Base-by-base conservation (phyloP, 2,329 filamentous ascomycete species). In the Hirsutella thompsonii region DNA sequence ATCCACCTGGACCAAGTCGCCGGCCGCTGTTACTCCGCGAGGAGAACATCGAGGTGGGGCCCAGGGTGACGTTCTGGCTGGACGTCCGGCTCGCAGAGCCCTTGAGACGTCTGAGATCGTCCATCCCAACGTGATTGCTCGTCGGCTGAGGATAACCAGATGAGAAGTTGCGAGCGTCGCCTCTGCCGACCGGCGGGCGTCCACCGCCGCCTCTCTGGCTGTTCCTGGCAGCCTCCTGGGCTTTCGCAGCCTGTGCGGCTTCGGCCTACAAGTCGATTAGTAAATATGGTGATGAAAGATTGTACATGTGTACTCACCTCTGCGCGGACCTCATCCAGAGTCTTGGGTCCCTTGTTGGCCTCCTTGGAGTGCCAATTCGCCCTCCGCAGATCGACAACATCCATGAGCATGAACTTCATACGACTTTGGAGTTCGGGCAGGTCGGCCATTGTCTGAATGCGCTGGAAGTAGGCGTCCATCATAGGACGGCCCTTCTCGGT, bases 401-500 rank as follows among this genome's bases (percentile, higher is more conserved):
- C 92, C 79, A 96, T 79, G 46, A 98, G 75, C 92, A 98, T 96
- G 67, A 96, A 98, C 58, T 77, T 80, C 51, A 95, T 72, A 70
- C 92, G 82, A 63, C 88, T 95, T 39, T 82, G 81, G 20, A 98
- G 72, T 26, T 83, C 81, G 11, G 82, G 81, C 45, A 85, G 79
- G 20, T 89, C 79, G 45, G 89, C 72, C 72, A 94, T 89, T 51
- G 70, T 72, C 53, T 84, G 72, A 53, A 98, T 95, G 47, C 92
- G 85, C 47, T 76, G 68, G 64, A 98, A 98, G 76, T 98, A 98
- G 35, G 80, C 81, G 57, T 92, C 81, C 81, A 98, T 93, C 72
- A 94, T 81, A 40, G 75, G 72, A 47, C 75, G 80, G 44, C 89
- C 88, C 69, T 89, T 88, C 47, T 90, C 88, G 3, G 81, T 82